phyloP scores from a whole-genome alignment of 768 basidiomycete genomes.

The Butyriboletus loyo region DNA sequence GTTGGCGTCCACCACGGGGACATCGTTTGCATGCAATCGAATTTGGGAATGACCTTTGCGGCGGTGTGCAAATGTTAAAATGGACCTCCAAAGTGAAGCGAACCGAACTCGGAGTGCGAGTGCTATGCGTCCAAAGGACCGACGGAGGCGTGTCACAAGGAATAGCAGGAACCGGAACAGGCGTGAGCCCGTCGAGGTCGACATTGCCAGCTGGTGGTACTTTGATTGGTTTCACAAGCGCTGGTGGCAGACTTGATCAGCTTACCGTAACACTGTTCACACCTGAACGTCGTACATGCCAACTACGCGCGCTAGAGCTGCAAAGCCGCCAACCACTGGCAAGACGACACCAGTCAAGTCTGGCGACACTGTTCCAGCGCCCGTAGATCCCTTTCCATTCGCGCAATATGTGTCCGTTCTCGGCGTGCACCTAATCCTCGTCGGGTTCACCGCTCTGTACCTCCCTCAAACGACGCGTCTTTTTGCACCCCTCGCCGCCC shows the following conservation, averaged over 20 bases:
- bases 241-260: background rate
- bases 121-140: background rate
- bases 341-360: slow-evolving; percentile 1
- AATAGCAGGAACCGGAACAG: slow-evolving; percentile 1
- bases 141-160: slow-evolving; percentile 2
- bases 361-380: background rate
- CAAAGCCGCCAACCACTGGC: background rate
- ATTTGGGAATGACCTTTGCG: background rate
- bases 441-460: slow-evolving; percentile 63
- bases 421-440: slow-evolving; percentile 63
- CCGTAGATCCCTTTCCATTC: slow-evolving; percentile 42
- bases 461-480: slow-evolving; percentile 62
- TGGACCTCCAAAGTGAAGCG: slow-evolving; percentile 3
- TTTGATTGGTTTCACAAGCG: background rate
- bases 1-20: background rate
- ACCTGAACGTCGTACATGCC: background rate
- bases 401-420: slow-evolving; percentile 63
- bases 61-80: background rate
- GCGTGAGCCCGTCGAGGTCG: background rate
- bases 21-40: background rate
- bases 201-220: background rate
- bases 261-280: no score
- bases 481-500: slow-evolving; percentile 34
- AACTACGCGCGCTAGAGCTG: background rate
- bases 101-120: background rate